Conservation (phyloP, 345 rosid genomes). For the Lumnitzera littorea region DNA sequence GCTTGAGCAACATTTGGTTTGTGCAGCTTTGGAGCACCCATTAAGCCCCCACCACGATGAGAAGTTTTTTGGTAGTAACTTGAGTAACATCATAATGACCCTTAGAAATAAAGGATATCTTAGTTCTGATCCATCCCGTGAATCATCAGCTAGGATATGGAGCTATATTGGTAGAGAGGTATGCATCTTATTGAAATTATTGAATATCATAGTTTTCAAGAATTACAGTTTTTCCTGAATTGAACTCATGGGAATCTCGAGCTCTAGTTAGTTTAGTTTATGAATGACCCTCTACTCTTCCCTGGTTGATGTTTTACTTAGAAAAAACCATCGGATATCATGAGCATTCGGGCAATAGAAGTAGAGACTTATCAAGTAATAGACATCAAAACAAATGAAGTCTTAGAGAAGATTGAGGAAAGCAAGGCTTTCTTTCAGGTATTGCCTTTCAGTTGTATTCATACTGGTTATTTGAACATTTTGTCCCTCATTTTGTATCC, state of each 20-base stretch:
- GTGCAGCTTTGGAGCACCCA: conserved; percentile 87
- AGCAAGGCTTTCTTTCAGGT: conserved; percentile 98
- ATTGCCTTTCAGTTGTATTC: conserved; percentile 4
- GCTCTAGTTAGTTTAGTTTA: not conserved
- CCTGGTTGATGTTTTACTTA: conserved; percentile 15
- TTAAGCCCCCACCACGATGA: conserved; percentile 65
- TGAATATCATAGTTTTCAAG: not conserved
- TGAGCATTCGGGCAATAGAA: conserved; percentile 88
- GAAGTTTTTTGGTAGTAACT: conserved; percentile 61
- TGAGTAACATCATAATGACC: conserved; percentile 34
- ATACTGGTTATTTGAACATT: not conserved
- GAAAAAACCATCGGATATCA: conserved; percentile 65
- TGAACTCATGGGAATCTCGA: no score
- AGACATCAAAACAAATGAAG: conserved; percentile 35
- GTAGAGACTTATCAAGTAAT: conserved; percentile 55
- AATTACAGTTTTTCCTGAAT: not conserved
- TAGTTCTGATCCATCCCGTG: conserved; percentile 43
- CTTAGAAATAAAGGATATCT: conserved; percentile 58
- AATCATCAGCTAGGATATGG: conserved; percentile 59
- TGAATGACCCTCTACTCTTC: conserved; percentile 5
- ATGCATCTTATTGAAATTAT: conserved; percentile 6
- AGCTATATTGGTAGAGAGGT: conserved; percentile 88
- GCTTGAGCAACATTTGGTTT: conserved; percentile 76
- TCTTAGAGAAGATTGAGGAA: conserved; percentile 90
- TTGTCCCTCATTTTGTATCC: not conserved